These are phyloP conservation scores for Amniculicola lignicola DNA, from an alignment of 495 filamentous ascomycete genomes.

Conservation along the genomic window DNA sequence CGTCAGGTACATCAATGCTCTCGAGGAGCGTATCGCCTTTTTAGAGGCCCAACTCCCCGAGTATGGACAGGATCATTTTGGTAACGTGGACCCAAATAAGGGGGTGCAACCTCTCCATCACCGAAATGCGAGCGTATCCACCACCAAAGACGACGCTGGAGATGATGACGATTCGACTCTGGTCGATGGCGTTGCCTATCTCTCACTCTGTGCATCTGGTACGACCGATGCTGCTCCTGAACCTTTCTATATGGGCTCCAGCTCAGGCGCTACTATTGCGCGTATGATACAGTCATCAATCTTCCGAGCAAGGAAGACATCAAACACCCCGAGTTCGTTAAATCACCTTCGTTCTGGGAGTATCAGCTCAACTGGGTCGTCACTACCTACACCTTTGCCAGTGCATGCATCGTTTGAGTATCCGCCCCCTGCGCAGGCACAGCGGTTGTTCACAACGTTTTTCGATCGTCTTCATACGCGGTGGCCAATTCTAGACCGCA, in stretches of 20 bases:
- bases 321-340: background rate
- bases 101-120: background rate
- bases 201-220: slow-evolving; percentile 23
- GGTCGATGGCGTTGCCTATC: slow-evolving; percentile 21
- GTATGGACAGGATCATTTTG: slow-evolving; percentile 21
- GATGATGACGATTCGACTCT: slow-evolving; percentile 15
- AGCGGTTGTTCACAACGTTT: slow-evolving; percentile 10
- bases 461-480: slow-evolving; percentile 25
- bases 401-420: background rate
- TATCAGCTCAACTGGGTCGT: slow-evolving; percentile 12
- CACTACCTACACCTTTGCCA: background rate
- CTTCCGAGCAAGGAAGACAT: background rate
- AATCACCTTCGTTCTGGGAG: slow-evolving; percentile 13
- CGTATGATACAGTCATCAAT: slow-evolving; percentile 21
- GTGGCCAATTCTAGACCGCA: slow-evolving; percentile 23
- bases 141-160: background rate
- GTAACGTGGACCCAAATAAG: slow-evolving; percentile 3
- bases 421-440: slow-evolving; percentile 8
- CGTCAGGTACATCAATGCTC: slow-evolving; percentile 22
- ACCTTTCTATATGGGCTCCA: slow-evolving; percentile 25
- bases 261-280: slow-evolving; percentile 21
- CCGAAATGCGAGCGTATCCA: background rate
- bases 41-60: slow-evolving; percentile 21
- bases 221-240: slow-evolving; percentile 16
- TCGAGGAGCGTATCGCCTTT: slow-evolving; percentile 26